Conservation (phyloP, 768 basidiomycete species). For the Suillus ampliporus region DNA sequence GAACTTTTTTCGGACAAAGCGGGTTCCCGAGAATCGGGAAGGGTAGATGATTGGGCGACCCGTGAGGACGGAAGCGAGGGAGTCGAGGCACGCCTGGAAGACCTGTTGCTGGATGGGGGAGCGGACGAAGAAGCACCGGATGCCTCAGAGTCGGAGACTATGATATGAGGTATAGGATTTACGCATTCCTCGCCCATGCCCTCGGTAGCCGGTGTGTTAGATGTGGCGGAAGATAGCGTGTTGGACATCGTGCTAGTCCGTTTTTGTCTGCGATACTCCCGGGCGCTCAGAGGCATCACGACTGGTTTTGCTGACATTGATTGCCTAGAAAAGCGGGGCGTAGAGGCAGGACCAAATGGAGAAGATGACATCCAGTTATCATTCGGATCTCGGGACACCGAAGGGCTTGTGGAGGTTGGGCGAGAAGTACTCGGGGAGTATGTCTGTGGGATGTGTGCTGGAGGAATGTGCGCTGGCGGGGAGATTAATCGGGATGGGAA, state of each 20-base stretch:
- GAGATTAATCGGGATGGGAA: slow-evolving; percentile 1
- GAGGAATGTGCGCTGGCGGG: slow-evolving; percentile 6
- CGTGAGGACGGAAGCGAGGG: slow-evolving; percentile 20
- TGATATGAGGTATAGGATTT: slow-evolving; percentile 4
- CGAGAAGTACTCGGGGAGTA: slow-evolving; percentile 24
- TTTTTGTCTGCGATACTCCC: slow-evolving; percentile 32
- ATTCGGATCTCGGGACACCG: slow-evolving; percentile 30
- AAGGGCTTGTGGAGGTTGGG: slow-evolving; percentile 13
- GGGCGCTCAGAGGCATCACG: slow-evolving; percentile 38
- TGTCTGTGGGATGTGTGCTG: slow-evolving; percentile 18
- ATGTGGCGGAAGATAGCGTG: not conserved
- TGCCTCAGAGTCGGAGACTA: not conserved
- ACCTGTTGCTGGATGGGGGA: not conserved
- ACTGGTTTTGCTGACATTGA: slow-evolving; percentile 33
- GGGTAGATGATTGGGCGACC: not conserved
- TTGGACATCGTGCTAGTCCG: slow-evolving; percentile 11
- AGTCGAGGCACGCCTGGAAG: slow-evolving; percentile 15
- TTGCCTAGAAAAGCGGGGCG: slow-evolving; percentile 37
- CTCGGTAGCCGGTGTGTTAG: not conserved
- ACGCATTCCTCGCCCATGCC: slow-evolving; percentile 16
- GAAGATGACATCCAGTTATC: slow-evolving; percentile 33
- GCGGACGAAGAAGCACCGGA: not conserved
- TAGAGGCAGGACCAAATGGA: slow-evolving; percentile 35
- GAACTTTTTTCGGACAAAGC: slow-evolving; percentile 36
- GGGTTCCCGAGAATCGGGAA: slow-evolving; percentile 16